Base-by-base conservation (phyloP, 139 green algal genomes). In the Astrephomene gubernaculifera region DNA sequence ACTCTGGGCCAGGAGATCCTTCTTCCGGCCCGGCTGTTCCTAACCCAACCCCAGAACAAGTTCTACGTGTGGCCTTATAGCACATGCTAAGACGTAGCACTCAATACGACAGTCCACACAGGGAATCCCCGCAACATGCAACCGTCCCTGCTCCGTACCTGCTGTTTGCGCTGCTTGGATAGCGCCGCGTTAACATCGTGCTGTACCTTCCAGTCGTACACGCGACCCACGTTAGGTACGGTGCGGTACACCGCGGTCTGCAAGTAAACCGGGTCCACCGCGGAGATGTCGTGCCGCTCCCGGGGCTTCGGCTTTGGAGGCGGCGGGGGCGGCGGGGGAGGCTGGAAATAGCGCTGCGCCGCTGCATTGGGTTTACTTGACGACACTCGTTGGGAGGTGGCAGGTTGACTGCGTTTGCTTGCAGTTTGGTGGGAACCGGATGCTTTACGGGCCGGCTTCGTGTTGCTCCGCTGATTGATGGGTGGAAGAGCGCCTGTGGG, bases 151-250 rank as follows among this genome's bases (percentile, higher is more conserved):
- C n/a, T n/a, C n/a, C n/a, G n/a, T 27, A 86, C 79, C 79, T 86
- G 49, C 49, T 79, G 45, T n/a, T 86, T 76, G 3, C 67, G 49
- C 44, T 86, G 79, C 33, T 86, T 86, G 5, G 45, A 70, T 2
- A 86, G 49, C 29, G 41, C 45, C 14, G 35, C 25, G 45, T 86
- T 86, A 10, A 86, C 49, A 21, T 86, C 79, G 79, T 86, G 79
- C 36, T 76, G 65, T 2, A 63, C 36, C 27, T 69, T 78, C 79
- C 79, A 86, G 64, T 86, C 79, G 35, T 85, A 85, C 61, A 85
- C 64, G 1, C 43, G 43, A 3, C 79, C 79, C 41, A 85, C 79
- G 43, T 75, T 75, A 8, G 63, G 63, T 24, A 85, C 79, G 21
- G 33, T 65, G 1, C 79, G 63, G 43, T 85, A 85, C n/a, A 49